Percentiles rank a stretch among this genome's conserved stretches.
These are phyloP conservation scores for Wickerhamomyces sp. DNA, from an alignment of 1,139 yeast genomes.

Conservation along the genomic window DNA sequence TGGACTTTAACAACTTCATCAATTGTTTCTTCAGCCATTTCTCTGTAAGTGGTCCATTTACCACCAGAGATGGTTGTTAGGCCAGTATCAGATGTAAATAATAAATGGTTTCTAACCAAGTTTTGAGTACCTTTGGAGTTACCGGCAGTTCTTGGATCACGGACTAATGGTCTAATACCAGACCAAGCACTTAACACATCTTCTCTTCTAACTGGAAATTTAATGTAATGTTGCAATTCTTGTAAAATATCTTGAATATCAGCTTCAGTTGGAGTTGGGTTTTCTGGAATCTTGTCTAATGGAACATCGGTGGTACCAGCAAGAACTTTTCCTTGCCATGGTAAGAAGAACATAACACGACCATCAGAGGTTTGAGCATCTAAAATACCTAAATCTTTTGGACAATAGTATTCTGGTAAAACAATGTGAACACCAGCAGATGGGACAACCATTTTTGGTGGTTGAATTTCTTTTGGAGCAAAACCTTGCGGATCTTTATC, in stretches of 20 bases:
- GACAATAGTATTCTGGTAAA: conserved; percentile 89
- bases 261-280: conserved; percentile 84
- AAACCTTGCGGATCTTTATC: conserved; percentile 67
- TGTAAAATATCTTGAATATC: conserved; percentile 85
- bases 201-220: conserved; percentile 82
- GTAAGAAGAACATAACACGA: conserved; percentile 93
- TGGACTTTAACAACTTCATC: conserved; percentile 61
- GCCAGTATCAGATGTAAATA: conserved; percentile 67
- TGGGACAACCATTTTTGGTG: conserved; percentile 85
- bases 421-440: conserved; percentile 92
- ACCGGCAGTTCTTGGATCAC: conserved; percentile 66
- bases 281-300: conserved; percentile 66
- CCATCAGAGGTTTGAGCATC: conserved; percentile 95
- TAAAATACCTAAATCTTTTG: conserved; percentile 79
- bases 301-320: conserved; percentile 96
- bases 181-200: conserved; percentile 97
- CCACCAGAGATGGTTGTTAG: conserved; percentile 93
- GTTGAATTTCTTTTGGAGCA: conserved; percentile 46
- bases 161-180: conserved; percentile 92
- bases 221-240: conserved; percentile 86
- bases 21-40: conserved; percentile 95
- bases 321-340: conserved; percentile 96
- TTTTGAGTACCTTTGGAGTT: conserved; percentile 59
- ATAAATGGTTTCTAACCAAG: conserved; percentile 84
- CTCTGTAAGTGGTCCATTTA: conserved; percentile 97